A percentile compares a stretch with the other conserved stretches of the same genome.
phyloP scores from a whole-genome alignment of 768 basidiomycete genomes.

The Russula abietina region DNA sequence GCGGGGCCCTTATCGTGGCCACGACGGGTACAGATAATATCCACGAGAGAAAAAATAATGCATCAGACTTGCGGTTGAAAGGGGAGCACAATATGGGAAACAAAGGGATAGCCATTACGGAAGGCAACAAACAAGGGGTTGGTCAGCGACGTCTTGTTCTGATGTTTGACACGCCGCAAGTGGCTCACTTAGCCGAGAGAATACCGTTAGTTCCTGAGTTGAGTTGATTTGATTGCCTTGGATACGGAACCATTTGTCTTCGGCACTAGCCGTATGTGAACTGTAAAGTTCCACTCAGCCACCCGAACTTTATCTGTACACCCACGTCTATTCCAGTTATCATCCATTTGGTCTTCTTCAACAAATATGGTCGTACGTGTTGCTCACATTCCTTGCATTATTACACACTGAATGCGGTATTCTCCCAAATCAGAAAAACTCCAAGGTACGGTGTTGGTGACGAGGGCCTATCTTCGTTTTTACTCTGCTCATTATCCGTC shows the following conservation, averaged over 20 bases:
- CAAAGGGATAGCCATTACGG: slow-evolving; percentile 30
- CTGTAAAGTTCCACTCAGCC: slow-evolving; percentile 41
- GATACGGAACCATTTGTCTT: neutral
- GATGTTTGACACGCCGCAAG: neutral
- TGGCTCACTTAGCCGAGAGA: too few species aligned
- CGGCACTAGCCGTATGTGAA: slow-evolving; percentile 30
- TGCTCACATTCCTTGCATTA: neutral
- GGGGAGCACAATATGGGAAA: slow-evolving; percentile 13
- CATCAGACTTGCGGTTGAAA: slow-evolving; percentile 3
- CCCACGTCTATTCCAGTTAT: slow-evolving; percentile 23
- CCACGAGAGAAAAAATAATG: neutral
- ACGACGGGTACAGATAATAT: neutral
- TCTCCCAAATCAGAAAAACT: slow-evolving; percentile 12
- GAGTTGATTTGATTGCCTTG: too few species aligned
- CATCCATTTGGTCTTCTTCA: slow-evolving; percentile 32
- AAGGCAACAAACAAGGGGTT: slow-evolving; percentile 17
- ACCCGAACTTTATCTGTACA: slow-evolving; percentile 48
- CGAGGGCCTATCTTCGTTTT: neutral
- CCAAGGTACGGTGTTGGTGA: slow-evolving; percentile 13
- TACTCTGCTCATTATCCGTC: neutral
- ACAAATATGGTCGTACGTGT: slow-evolving; percentile 47
- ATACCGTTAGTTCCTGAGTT: too few species aligned
- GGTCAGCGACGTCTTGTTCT: neutral
- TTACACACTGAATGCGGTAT: neutral
- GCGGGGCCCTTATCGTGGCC: neutral